Evolutionary conservation across 2,329 filamentous ascomycete species (phyloP).

Genomic region (Xylariales sp.): DNA sequence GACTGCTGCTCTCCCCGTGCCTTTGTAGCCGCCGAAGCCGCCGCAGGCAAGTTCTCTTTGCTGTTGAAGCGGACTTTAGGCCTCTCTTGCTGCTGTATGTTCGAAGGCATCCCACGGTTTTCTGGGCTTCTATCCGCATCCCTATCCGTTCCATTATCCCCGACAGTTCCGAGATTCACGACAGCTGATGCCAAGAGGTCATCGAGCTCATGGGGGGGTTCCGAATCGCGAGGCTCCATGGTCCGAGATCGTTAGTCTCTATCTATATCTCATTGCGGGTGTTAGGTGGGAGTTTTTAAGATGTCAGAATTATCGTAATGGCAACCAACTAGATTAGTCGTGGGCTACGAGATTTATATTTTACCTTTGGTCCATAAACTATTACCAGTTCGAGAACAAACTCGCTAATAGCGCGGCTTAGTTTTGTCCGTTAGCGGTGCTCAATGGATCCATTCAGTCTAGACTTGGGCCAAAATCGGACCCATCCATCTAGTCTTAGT

Average conservation of each 20-base stretch:
- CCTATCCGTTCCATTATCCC: not conserved
- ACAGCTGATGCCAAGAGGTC: constrained; percentile 5
- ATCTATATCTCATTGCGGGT: not conserved
- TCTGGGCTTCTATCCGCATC: not conserved
- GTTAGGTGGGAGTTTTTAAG: not conserved
- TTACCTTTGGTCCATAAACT: not conserved
- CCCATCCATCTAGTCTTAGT: constrained; percentile 2
- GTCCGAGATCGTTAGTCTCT: not conserved
- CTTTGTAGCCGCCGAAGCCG: constrained; percentile 18
- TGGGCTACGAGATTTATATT: not conserved
- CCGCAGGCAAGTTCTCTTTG: constrained; percentile 8
- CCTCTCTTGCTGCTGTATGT: constrained; percentile 24
- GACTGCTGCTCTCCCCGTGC: constrained; percentile 21
- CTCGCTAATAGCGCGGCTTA: not conserved
- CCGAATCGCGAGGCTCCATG: constrained; percentile 29
- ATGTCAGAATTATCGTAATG: not conserved
- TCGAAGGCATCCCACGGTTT: not conserved
- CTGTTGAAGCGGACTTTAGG: constrained; percentile 39
- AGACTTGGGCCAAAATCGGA: not conserved
- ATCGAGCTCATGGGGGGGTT: constrained; percentile 32
- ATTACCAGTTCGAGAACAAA: not conserved
- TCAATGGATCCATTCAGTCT: not conserved
- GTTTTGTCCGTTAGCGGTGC: not conserved
- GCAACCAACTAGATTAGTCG: not conserved
- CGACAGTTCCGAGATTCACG: not conserved